These are phyloP conservation scores for Sanghuangporus baumii DNA, from an alignment of 1,284 basidiomycete species.

Conservation along the genomic window DNA sequence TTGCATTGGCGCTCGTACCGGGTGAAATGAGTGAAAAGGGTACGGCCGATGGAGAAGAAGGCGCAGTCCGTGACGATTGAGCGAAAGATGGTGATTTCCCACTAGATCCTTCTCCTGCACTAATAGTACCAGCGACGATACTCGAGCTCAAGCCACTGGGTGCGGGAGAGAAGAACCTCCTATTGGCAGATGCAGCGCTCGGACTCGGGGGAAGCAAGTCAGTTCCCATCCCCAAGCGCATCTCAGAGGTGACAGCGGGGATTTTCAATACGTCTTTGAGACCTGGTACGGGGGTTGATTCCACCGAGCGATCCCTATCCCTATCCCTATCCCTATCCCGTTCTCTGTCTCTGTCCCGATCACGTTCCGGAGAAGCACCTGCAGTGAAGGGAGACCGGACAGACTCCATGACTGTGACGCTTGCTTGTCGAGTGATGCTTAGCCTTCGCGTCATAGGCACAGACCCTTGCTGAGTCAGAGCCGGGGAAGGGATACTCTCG, in stretches of 20 bases:
- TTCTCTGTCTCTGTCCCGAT: neutral
- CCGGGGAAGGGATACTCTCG: constrained; percentile 35
- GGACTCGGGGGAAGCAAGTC: constrained; percentile 80
- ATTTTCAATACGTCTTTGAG: constrained; percentile 73
- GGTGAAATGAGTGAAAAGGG: neutral
- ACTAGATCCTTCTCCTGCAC: neutral
- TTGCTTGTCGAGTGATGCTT: constrained; percentile 41
- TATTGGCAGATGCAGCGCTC: constrained; percentile 43
- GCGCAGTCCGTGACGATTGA: neutral
- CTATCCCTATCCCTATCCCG: neutral
- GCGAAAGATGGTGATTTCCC: neutral
- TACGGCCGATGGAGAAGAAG: neutral
- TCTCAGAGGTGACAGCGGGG: constrained; percentile 53
- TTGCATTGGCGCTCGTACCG: neutral
- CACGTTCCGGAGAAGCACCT: constrained; percentile 31
- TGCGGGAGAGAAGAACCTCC: constrained; percentile 37
- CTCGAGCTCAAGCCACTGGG: constrained; percentile 37
- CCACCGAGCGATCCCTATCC: constrained; percentile 13
- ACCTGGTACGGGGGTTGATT: constrained; percentile 43
- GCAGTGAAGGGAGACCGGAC: constrained; percentile 33
- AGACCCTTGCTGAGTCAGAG: constrained; percentile 15
- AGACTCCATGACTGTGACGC: constrained; percentile 40
- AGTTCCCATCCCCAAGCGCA: constrained; percentile 52
- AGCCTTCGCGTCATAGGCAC: constrained; percentile 23
- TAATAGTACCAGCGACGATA: constrained; percentile 15